Evolutionary conservation across 495 filamentous ascomycete species (phyloP).

Genomic region (Sporormia fimetaria): DNA sequence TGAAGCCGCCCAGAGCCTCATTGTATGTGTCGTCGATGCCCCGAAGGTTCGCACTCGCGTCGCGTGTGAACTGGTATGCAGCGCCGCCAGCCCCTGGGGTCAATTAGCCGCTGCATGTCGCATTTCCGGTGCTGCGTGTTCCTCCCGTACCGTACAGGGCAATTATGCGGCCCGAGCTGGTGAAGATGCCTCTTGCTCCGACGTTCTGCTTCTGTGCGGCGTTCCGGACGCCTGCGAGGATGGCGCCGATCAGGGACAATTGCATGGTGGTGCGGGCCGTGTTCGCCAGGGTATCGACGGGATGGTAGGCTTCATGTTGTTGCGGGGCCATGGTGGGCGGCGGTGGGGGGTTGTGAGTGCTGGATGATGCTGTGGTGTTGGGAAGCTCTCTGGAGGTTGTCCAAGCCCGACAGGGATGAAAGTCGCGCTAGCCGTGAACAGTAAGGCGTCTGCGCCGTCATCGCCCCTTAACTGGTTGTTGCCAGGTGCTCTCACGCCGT

Average conservation of each 20-base stretch:
- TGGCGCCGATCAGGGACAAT: constrained; percentile 55
- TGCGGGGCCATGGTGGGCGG: constrained; percentile 39
- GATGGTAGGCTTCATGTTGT: constrained; percentile 50
- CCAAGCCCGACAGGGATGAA: not conserved
- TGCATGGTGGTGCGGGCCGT: constrained; percentile 53
- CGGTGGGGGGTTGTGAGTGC: not conserved
- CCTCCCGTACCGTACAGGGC: constrained; percentile 46
- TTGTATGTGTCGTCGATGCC: constrained; percentile 63
- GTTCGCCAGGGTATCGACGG: constrained; percentile 63
- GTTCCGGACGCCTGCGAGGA: constrained; percentile 72
- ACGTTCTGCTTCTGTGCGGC: constrained; percentile 69
- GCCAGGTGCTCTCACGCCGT: too few species aligned
- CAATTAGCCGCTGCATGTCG: constrained; percentile 14
- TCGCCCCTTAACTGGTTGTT: too few species aligned
- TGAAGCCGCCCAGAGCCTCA: constrained; percentile 59
- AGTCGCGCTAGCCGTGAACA: not conserved
- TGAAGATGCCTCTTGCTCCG: constrained; percentile 64
- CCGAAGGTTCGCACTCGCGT: constrained; percentile 64
- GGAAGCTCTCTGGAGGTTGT: constrained; percentile 5
- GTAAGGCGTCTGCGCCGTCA: too few species aligned
- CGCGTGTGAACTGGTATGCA: constrained; percentile 64
- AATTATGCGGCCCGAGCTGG: constrained; percentile 55
- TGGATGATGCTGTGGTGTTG: constrained; percentile 2
- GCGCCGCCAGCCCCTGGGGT: constrained; percentile 63
- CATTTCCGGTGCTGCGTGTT: not conserved